phyloP scores from a whole-genome alignment of 805 yeast species.

The Candida dajiaensis region DNA sequence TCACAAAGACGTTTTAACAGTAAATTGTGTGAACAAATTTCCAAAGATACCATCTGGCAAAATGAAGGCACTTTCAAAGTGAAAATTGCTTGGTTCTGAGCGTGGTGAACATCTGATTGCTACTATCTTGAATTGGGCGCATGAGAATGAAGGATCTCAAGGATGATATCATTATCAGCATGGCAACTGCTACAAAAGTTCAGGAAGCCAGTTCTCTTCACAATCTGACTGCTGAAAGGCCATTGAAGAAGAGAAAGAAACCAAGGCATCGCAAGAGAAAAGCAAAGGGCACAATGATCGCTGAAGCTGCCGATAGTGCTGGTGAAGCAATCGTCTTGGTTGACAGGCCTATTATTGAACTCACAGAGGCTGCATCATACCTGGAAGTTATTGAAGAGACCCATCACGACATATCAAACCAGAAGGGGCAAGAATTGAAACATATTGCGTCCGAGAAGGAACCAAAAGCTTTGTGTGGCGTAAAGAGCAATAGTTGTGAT shows the following conservation, averaged over 20 bases:
- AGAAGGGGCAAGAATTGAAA: too few species aligned
- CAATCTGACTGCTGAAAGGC: background rate
- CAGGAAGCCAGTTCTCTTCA: background rate
- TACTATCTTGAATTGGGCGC: background rate
- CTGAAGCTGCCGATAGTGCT: background rate
- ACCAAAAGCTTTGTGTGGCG: too few species aligned
- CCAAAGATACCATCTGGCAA: background rate
- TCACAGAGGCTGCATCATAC: background rate
- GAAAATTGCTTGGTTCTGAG: too few species aligned
- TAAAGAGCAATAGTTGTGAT: too few species aligned
- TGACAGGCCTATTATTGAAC: background rate
- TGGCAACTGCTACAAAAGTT: conserved; percentile 6
- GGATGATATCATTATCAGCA: conserved; percentile 3
- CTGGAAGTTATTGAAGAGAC: background rate
- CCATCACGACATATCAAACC: background rate
- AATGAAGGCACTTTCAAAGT: background rate
- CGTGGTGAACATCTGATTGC: too few species aligned
- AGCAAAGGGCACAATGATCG: background rate
- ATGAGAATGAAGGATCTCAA: background rate
- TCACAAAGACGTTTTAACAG: background rate
- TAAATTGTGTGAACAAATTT: background rate
- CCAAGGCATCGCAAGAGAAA: background rate
- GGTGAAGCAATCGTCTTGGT: background rate
- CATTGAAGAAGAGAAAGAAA: background rate
- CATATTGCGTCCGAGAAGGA: too few species aligned